A percentile compares a stretch with the other conserved stretches of the same genome.
Evolutionary conservation across 495 filamentous ascomycete genomes (phyloP).

Genomic region (Choiromyces venosus): DNA sequence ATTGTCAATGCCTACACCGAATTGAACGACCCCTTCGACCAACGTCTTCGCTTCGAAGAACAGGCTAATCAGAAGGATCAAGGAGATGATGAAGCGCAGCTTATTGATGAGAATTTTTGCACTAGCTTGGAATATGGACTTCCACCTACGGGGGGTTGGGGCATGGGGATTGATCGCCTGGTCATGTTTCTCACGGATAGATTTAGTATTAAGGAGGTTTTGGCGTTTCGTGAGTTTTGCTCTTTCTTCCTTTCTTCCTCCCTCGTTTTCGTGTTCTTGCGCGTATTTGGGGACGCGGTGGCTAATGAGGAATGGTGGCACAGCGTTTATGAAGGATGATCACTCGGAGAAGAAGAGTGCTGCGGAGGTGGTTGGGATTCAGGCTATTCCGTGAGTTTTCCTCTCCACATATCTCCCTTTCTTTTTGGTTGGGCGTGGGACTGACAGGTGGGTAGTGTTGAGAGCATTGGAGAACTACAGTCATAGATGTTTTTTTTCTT

Average conservation of each 20-base stretch:
- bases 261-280: neutral
- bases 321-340: conserved; percentile 67
- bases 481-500: conserved; percentile 18
- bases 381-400: conserved; percentile 42
- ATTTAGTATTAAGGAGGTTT: conserved; percentile 91
- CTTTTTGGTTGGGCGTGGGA: no score
- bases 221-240: conserved; percentile 63
- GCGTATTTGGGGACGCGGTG: neutral
- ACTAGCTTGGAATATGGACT: conserved; percentile 77
- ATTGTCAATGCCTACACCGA: conserved; percentile 96
- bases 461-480: conserved; percentile 39
- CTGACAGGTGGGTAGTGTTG: conserved; percentile 16
- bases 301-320: conserved; percentile 10
- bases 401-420: conserved; percentile 14
- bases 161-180: conserved; percentile 86
- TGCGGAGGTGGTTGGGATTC: conserved; percentile 61
- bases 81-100: conserved; percentile 93
- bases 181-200: conserved; percentile 97
- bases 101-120: conserved; percentile 92
- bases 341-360: conserved; percentile 52
- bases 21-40: conserved; percentile 95
- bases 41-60: conserved; percentile 90
- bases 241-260: neutral
- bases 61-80: conserved; percentile 92
- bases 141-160: conserved; percentile 93